A percentile compares a stretch with the other conserved stretches of the same genome.
Conservation (phyloP, 768 basidiomycete species). For the Suillus hirtellus region DNA sequence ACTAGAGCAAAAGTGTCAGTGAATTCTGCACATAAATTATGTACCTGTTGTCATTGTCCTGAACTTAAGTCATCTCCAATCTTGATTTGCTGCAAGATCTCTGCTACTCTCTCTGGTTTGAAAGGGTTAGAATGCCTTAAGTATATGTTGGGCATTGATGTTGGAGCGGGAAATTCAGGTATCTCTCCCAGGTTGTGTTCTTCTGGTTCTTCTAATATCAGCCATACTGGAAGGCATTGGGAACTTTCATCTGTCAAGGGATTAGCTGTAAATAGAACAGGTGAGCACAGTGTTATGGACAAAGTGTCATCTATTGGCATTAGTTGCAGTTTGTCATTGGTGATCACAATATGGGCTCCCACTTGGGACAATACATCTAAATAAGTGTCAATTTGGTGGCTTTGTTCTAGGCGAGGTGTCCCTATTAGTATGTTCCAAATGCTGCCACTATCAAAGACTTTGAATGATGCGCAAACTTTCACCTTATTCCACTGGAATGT, state of each 20-base stretch:
- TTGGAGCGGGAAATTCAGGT: not conserved
- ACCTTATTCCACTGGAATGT: not conserved
- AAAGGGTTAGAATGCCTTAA: not conserved
- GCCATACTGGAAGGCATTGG: too few species aligned
- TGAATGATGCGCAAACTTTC: not conserved
- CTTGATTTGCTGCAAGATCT: constrained; percentile 19
- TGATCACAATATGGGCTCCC: not conserved
- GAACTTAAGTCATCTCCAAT: constrained; percentile 34
- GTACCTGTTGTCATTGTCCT: constrained; percentile 23
- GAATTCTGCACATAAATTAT: constrained; percentile 26
- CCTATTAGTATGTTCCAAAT: constrained; percentile 32
- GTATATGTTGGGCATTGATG: not conserved
- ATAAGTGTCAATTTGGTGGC: too few species aligned
- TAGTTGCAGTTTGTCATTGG: not conserved
- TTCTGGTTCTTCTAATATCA: too few species aligned
- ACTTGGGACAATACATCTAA: not conserved
- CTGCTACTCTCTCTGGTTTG: constrained; percentile 17
- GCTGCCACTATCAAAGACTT: constrained; percentile 23
- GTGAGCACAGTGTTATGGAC: not conserved
- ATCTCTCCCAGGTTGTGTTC: not conserved
- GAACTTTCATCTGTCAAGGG: too few species aligned
- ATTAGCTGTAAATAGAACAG: not conserved
- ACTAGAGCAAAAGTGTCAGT: constrained; percentile 43
- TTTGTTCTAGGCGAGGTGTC: constrained; percentile 25
- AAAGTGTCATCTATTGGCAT: not conserved